Evolutionary conservation across 768 basidiomycete species (phyloP).

Genomic region (Suillus decipiens): DNA sequence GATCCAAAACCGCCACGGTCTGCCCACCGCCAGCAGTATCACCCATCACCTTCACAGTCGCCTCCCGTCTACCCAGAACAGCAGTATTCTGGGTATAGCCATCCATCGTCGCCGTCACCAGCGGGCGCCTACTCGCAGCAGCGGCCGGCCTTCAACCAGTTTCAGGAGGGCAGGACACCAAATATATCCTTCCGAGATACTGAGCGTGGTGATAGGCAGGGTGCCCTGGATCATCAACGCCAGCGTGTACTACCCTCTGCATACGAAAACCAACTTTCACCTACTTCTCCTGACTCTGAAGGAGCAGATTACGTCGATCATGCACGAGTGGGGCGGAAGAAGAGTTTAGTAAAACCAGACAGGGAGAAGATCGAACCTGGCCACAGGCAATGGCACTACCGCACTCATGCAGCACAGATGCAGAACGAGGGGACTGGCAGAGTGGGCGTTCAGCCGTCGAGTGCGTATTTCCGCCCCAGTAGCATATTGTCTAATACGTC

Average conservation of each 20-base stretch:
- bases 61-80: constrained; percentile 39
- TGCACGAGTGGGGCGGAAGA: constrained; percentile 72
- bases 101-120: constrained; percentile 21
- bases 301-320: constrained; percentile 43
- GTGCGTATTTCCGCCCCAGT: constrained; percentile 49
- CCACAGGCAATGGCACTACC: constrained; percentile 94
- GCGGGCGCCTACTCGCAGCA: constrained; percentile 20
- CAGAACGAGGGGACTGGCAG: constrained; percentile 64
- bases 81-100: constrained; percentile 20
- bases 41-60: constrained; percentile 40
- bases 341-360: constrained; percentile 90
- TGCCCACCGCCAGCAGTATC: constrained; percentile 46
- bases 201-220: constrained; percentile 70
- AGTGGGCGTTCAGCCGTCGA: constrained; percentile 77
- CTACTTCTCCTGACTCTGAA: constrained; percentile 37
- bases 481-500: constrained; percentile 6
- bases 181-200: constrained; percentile 69
- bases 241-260: constrained; percentile 47
- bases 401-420: constrained; percentile 79
- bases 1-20: constrained; percentile 55
- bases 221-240: constrained; percentile 55
- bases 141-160: constrained; percentile 13
- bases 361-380: constrained; percentile 95
- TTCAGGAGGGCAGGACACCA: constrained; percentile 32
- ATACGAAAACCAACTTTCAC: constrained; percentile 48